phyloP scores from a whole-genome alignment of 2,329 filamentous ascomycete species.

The Boeremia lycopersici region DNA sequence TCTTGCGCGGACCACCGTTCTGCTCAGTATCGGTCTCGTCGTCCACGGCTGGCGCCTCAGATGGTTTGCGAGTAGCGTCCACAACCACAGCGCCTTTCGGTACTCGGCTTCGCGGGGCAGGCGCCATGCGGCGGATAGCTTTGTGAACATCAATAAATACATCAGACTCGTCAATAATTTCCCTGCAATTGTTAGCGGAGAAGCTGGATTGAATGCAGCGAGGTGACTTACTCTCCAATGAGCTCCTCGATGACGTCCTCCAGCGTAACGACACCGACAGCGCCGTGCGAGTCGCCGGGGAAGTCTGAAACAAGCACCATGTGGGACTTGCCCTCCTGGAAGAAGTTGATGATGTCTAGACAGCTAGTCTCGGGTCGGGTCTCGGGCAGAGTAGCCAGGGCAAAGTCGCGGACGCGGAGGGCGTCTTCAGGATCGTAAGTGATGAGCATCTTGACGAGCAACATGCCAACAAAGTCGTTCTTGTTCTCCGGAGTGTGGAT shows the following conservation, averaged over 20 bases:
- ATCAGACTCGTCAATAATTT: conserved; percentile 98
- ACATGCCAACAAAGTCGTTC: conserved; percentile 94
- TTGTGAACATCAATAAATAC: conserved; percentile 99
- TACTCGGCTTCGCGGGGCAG: conserved; percentile 79
- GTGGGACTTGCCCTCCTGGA: conserved; percentile 98
- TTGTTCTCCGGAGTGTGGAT: conserved; percentile 86
- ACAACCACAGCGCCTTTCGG: conserved; percentile 61
- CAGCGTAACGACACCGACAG: conserved; percentile 89
- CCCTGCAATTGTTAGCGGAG: conserved; percentile 58
- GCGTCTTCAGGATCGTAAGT: conserved; percentile 97
- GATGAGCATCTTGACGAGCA: conserved; percentile 97
- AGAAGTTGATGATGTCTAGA: conserved; percentile 98
- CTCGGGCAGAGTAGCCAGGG: conserved; percentile 90
- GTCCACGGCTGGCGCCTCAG: conserved; percentile 28
- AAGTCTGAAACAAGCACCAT: conserved; percentile 94
- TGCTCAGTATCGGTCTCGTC: conserved; percentile 26
- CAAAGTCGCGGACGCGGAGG: conserved; percentile 85
- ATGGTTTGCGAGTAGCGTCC: conserved; percentile 40
- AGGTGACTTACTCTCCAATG: conserved; percentile 82
- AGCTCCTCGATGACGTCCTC: conserved; percentile 99
- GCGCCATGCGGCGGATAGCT: conserved; percentile 86
- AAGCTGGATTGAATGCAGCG: neutral
- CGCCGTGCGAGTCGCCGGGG: conserved; percentile 89
- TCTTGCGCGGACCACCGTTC: conserved; percentile 28
- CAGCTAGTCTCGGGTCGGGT: conserved; percentile 95